A percentile compares a stretch with the other conserved stretches of the same genome.
These are phyloP conservation scores for Aspergillus eucalypticola DNA, from an alignment of 2,329 filamentous ascomycete species.

Conservation along the genomic window DNA sequence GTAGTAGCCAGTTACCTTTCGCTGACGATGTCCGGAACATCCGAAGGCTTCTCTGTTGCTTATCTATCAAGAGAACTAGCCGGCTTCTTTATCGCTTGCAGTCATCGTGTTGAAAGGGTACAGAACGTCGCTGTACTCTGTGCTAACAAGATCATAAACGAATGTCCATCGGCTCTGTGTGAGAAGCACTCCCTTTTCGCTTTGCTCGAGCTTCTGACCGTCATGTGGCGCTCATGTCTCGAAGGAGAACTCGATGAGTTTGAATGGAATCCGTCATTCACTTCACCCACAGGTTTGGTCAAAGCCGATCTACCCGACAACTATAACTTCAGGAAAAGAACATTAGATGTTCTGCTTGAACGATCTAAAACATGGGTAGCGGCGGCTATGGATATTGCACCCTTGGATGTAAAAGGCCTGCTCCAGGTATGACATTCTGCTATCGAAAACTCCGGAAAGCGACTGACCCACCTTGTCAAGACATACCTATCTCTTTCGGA, in stretches of 20 bases:
- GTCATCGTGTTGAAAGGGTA: constrained; percentile 87
- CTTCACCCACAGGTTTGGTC: constrained; percentile 74
- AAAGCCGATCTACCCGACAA: constrained; percentile 91
- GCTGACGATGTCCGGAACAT: constrained; percentile 69
- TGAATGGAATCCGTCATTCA: constrained; percentile 78
- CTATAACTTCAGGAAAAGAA: constrained; percentile 76
- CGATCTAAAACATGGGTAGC: constrained; percentile 80
- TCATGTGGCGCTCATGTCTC: constrained; percentile 94
- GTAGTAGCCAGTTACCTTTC: constrained; percentile 78
- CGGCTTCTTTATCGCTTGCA: constrained; percentile 81
- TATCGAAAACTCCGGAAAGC: background rate
- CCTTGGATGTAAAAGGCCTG: constrained; percentile 90
- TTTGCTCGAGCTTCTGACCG: constrained; percentile 82
- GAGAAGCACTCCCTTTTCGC: constrained; percentile 89
- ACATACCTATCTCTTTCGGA: constrained; percentile 95
- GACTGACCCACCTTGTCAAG: constrained; percentile 40
- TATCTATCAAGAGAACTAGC: constrained; percentile 88
- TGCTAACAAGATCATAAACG: constrained; percentile 80
- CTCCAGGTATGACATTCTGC: constrained; percentile 55
- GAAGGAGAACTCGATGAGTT: constrained; percentile 95
- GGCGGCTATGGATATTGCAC: constrained; percentile 77
- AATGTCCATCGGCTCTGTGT: constrained; percentile 86
- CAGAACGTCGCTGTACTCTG: constrained; percentile 82
- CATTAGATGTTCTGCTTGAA: constrained; percentile 74
- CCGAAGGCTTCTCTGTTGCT: constrained; percentile 82